phyloP scores from a whole-genome alignment of 345 rosid genomes.

The Heritiera littoralis region DNA sequence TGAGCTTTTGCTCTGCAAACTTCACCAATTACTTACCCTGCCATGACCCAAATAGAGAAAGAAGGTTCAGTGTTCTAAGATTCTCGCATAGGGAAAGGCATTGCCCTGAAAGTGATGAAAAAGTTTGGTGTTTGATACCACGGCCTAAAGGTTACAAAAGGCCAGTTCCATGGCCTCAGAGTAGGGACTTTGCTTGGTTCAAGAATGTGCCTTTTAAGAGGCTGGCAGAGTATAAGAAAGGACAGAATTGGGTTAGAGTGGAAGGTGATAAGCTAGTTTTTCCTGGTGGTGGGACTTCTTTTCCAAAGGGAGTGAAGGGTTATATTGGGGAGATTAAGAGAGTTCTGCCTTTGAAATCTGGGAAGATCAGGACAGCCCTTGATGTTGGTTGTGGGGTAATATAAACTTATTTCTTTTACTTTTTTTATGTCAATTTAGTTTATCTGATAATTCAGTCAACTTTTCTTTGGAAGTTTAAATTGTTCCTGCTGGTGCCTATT shows the following conservation, averaged over 20 bases:
- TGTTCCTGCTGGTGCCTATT: no score
- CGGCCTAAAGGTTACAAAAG: conserved; percentile 55
- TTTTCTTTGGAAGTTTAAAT: no score
- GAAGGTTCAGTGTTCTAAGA: conserved; percentile 32
- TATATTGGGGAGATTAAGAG: conserved; percentile 52
- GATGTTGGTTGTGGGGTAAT: conserved; percentile 77
- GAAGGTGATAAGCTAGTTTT: conserved; percentile 53
- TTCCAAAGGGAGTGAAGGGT: conserved; percentile 53
- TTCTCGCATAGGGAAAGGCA: conserved; percentile 59
- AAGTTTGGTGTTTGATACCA: conserved; percentile 54
- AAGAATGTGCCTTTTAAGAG: conserved; percentile 57
- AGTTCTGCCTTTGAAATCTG: conserved; percentile 55
- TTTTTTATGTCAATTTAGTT: background rate
- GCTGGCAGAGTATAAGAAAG: conserved; percentile 49
- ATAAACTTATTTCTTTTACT: background rate
- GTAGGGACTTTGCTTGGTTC: conserved; percentile 58
- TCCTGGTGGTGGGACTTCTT: conserved; percentile 81
- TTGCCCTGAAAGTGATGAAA: conserved; percentile 46
- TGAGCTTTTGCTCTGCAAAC: conserved; percentile 48
- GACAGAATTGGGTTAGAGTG: conserved; percentile 65
- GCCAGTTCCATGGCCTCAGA: conserved; percentile 64
- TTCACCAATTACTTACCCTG: conserved; percentile 67
- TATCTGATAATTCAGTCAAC: no score
- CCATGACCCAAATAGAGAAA: conserved; percentile 49
- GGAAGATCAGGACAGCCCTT: conserved; percentile 58